phyloP scores from a whole-genome alignment of 306 rosid genomes.

The Carpinus fangiana region DNA sequence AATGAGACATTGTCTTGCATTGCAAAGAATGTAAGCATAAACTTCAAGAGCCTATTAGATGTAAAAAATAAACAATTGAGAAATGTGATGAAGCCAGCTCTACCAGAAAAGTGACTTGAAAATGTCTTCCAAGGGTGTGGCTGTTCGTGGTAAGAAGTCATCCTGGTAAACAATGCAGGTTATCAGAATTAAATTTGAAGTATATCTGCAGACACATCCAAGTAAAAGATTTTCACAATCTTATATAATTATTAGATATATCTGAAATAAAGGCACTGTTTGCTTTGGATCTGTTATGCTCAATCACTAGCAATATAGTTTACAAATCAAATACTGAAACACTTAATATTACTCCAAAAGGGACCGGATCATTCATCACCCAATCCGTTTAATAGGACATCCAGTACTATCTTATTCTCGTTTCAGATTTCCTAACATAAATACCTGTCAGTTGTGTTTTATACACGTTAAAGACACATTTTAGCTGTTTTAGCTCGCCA shows the following conservation, averaged over 20 bases:
- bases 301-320: background rate
- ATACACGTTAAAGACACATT: background rate
- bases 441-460: background rate
- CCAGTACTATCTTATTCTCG: background rate
- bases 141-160: conserved; percentile 95
- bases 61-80: conserved; percentile 2
- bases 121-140: conserved; percentile 96
- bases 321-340: background rate
- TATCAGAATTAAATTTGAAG: background rate
- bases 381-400: background rate
- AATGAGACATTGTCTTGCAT: conserved; percentile 14
- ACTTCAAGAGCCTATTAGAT: background rate
- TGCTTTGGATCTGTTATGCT: conserved; percentile 12
- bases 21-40: conserved; percentile 11
- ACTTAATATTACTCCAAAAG: background rate
- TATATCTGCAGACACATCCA: background rate
- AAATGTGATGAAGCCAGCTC: conserved; percentile 13
- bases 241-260: background rate
- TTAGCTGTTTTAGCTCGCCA: background rate
- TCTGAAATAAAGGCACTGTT: conserved; percentile 14
- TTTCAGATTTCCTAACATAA: background rate
- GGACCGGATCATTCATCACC: conserved; percentile 11
- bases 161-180: conserved; percentile 49
- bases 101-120: conserved; percentile 97
- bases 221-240: background rate